Conservation (phyloP, 108 stramenopile genomes). For the Cyclotella baltica region DNA sequence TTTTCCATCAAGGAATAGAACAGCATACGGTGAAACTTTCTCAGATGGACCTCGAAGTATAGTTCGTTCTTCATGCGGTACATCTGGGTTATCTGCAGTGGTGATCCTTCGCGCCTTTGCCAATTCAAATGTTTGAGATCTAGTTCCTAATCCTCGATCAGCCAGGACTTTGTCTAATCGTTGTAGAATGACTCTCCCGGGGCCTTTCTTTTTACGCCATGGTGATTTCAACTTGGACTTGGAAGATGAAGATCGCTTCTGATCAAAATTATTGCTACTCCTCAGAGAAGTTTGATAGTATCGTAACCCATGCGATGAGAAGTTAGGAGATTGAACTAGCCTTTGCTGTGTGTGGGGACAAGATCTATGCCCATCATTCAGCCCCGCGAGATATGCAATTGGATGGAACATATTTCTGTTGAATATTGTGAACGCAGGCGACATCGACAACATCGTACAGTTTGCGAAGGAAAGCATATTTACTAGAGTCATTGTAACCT, state of each 20-base stretch:
- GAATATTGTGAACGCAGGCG: too few relatives aligned
- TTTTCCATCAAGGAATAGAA: slow-evolving; percentile 74
- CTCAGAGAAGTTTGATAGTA: not conserved
- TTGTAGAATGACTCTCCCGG: slow-evolving; percentile 30
- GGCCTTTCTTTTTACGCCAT: slow-evolving; percentile 26
- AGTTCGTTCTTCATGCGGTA: slow-evolving; percentile 37
- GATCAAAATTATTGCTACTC: not conserved
- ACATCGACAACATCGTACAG: too few relatives aligned
- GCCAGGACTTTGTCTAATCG: slow-evolving; percentile 85
- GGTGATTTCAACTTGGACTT: slow-evolving; percentile 18
- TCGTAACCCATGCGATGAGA: not conserved
- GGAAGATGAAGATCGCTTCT: too few relatives aligned
- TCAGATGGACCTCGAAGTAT: slow-evolving; percentile 65
- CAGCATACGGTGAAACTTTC: slow-evolving; percentile 66
- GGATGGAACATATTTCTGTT: too few relatives aligned
- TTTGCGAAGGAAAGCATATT: too few relatives aligned
- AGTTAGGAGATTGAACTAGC: not conserved
- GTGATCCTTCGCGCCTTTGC: slow-evolving; percentile 72
- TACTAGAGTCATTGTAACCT: too few relatives aligned
- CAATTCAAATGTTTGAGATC: slow-evolving; percentile 73
- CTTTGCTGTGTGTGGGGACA: too few relatives aligned
- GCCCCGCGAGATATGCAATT: too few relatives aligned
- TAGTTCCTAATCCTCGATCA: slow-evolving; percentile 72
- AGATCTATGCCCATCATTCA: too few relatives aligned
- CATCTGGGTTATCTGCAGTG: slow-evolving; percentile 15